Evolutionary conservation across 1,284 basidiomycete genomes (phyloP).

Genomic region (Sporisorium exsertum): DNA sequence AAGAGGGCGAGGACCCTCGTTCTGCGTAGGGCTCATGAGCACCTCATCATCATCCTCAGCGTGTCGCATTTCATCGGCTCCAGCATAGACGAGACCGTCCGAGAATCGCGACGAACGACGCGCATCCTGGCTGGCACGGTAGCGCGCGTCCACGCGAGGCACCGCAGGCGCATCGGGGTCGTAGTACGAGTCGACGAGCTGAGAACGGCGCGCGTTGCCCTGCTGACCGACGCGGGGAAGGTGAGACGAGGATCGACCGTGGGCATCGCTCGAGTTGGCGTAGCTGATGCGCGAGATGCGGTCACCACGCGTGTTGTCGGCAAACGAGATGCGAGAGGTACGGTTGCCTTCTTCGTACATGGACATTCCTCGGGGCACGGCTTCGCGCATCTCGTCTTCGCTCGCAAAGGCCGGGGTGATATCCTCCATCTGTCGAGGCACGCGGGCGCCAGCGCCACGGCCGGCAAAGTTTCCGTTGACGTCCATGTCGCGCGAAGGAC

Average conservation of each 20-base stretch:
- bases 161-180: slow-evolving; percentile 58
- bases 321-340: slow-evolving; percentile 55
- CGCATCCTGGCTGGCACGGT: slow-evolving; percentile 42
- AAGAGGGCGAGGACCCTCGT: slow-evolving; percentile 52
- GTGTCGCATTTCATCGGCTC: slow-evolving; percentile 25
- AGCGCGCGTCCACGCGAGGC: slow-evolving; percentile 44
- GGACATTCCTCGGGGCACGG: slow-evolving; percentile 48
- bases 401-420: slow-evolving; percentile 42
- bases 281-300: slow-evolving; percentile 59
- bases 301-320: slow-evolving; percentile 57
- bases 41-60: slow-evolving; percentile 53
- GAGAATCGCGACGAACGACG: slow-evolving; percentile 37
- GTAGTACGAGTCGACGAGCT: slow-evolving; percentile 55
- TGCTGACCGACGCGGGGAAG: slow-evolving; percentile 48
- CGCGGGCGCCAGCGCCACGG: slow-evolving; percentile 48
- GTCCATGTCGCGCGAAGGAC: slow-evolving; percentile 52
- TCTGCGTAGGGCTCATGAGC: slow-evolving; percentile 61
- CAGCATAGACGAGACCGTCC: slow-evolving; percentile 49
- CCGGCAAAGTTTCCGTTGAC: slow-evolving; percentile 45
- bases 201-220: slow-evolving; percentile 34
- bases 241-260: slow-evolving; percentile 41
- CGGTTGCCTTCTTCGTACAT: slow-evolving; percentile 55
- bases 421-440: slow-evolving; percentile 55
- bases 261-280: slow-evolving; percentile 54
- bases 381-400: slow-evolving; percentile 59